Base-by-base conservation (phyloP, 495 filamentous ascomycete species). In the Tuber calosporum region DNA sequence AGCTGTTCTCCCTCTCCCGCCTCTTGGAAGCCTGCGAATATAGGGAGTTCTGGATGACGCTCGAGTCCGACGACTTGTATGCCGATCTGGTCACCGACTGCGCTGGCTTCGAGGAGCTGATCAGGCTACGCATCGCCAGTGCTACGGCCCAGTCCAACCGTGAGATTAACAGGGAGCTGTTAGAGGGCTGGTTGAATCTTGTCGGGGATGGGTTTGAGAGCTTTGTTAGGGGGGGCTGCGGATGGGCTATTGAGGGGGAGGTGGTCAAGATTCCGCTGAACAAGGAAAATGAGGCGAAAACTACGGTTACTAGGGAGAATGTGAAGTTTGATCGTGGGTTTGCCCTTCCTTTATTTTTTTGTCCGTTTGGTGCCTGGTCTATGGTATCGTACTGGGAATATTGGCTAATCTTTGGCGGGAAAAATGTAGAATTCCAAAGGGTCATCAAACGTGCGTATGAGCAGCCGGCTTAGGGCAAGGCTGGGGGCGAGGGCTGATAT, bases 241-340 rank as follows among this genome's bases (percentile, higher is more conserved):
- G 89, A 79, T 99, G 96, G 96, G 88, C 88, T 78, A 86, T 97
- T 40, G 88, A 90, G 45, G 86, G 85, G 19, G 84, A 80, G 43
- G 84, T 89, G 39, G 88, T 94, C 69, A 89, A 88, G 83, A 87
- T 94, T 43, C 95, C 96, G 68, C 85, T 90, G 82, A 99, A 98
- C 83, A 91, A 95, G 83, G 96, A 99, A 87, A 99, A 99, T 83
- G 94, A 98, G 88, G 96, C 93, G 40, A 94, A 95, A 87, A 94
- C 94, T 80, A 92, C 93, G 62, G 92, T 97, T 79, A 93, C 97
- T 82, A 89, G 94, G 83, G 96, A 99, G 86, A 93, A 93, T 75
- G 96, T 99, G 68, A 91, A 92, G 85, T 93, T 99, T 74, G 94
- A 96, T 71, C 93, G 89, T 85, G 82, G 83, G 85, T 83, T 77